Evolutionary conservation across 192 early-diverging fungal species (phyloP), one percentile per base, ranked within the genome.

Genomic region (Phlyctochytrium planicorne): DNA sequence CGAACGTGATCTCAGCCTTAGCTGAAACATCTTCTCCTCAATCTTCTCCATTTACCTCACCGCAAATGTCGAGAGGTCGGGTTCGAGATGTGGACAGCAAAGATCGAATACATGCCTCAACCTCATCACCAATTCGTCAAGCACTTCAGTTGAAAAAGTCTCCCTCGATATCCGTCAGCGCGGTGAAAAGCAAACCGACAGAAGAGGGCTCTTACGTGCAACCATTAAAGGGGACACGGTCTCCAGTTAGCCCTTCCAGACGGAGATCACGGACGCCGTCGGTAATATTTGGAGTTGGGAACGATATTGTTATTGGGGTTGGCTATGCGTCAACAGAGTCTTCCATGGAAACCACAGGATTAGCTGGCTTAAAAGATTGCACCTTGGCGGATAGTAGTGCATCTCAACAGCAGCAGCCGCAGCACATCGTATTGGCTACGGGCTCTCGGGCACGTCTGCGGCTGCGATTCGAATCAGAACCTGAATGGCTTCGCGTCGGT

Each of bases 401-500:
- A n/a, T n/a, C n/a, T n/a, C n/a, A n/a, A n/a, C n/a, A n/a, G n/a
- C n/a, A n/a, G n/a, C n/a, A n/a, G n/a, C n/a, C n/a, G n/a, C n/a
- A n/a, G n/a, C 40, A 6, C 40, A 20, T 47, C 10, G 40, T 20
- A 14, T 27, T 67, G 10, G 57, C 34, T 20, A 79, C 80, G 10
- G 85, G 88, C 4, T 67, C 75, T 23, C 70, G 78, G 59, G 88
- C 79, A 0, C 52, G 72, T 3, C 79, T 88, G 17, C 65, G 74
- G 3, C 80, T 91, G 29, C 66, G 75, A 57, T 89, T 89, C 53
- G 73, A 82, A 40, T 73, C 81, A 52, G 85, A 89, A 66, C 87
- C 89, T 24, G 85, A 82, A 29, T 86, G 83, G 50, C 66, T 91
- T 34, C 68, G 72, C 4, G 71, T 81, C 17, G 90, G 86, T 2